phyloP scores from a whole-genome alignment of 768 basidiomycete genomes.

The Mycena latifolia region DNA sequence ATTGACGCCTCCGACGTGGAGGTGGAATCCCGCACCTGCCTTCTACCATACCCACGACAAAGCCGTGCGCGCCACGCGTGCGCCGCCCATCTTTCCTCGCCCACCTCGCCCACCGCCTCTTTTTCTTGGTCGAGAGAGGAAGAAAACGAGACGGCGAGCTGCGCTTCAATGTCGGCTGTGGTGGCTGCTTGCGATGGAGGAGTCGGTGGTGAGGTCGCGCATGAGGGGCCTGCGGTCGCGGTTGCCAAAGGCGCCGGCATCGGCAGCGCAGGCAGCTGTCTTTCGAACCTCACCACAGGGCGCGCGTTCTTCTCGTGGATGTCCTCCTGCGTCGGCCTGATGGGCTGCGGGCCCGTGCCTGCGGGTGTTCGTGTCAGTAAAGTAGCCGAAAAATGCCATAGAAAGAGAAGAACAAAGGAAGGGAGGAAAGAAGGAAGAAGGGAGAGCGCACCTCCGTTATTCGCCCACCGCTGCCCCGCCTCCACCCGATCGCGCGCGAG shows the following conservation, averaged over 20 bases:
- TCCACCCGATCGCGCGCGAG: conserved; percentile 27
- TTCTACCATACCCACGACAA: conserved; percentile 22
- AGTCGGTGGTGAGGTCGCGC: too few relatives aligned
- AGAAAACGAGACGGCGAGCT: too few relatives aligned
- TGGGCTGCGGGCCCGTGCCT: conserved; percentile 17
- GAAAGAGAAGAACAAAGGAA: not conserved
- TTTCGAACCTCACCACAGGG: conserved; percentile 45
- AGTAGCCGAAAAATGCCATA: too few relatives aligned
- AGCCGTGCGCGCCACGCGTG: conserved; percentile 17
- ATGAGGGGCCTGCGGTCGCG: too few relatives aligned
- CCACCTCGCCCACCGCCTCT: not conserved
- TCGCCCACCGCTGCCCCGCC: conserved; percentile 38
- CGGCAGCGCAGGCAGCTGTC: not conserved
- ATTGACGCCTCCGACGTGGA: too few relatives aligned
- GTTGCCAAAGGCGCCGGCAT: too few relatives aligned
- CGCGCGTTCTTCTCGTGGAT: conserved; percentile 57
- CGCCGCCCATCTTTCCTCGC: not conserved
- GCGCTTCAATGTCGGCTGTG: too few relatives aligned
- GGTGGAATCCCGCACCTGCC: not conserved
- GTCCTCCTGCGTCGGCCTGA: conserved; percentile 58
- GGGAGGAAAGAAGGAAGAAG: too few relatives aligned
- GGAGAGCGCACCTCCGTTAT: not conserved
- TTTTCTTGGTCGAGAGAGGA: not conserved
- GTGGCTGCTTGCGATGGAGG: too few relatives aligned
- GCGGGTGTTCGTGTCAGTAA: too few relatives aligned